Percentiles rank a stretch among this genome's conserved stretches.
These are phyloP conservation scores for Carallia pectinifolia DNA, from an alignment of 345 rosid genomes.

Conservation along the genomic window DNA sequence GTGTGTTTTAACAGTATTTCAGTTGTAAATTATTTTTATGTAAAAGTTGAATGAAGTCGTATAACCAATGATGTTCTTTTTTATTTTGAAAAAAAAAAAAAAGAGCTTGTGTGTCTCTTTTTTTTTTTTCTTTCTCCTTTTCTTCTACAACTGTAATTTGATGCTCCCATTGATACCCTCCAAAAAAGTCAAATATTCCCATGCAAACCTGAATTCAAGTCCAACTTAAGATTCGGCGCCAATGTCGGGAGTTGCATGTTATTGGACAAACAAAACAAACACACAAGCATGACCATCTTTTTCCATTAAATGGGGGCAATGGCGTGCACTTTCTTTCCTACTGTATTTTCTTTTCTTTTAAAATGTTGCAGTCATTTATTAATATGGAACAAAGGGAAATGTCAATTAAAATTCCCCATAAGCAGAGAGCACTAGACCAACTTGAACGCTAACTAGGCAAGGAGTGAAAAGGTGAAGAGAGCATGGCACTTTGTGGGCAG, in stretches of 20 bases:
- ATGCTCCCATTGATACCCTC: too few species aligned
- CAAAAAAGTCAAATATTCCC: too few species aligned
- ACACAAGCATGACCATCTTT: constrained; percentile 6
- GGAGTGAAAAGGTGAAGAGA: background rate
- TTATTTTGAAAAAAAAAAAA: too few species aligned
- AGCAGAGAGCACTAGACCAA: background rate
- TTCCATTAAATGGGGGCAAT: constrained; percentile 24
- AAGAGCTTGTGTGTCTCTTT: too few species aligned
- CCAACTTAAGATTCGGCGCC: constrained; percentile 25
- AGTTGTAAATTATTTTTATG: too few species aligned
- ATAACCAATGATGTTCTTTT: too few species aligned
- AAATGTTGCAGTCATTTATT: background rate
- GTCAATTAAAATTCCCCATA: background rate
- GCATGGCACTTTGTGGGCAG: background rate
- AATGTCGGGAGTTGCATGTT: constrained; percentile 31
- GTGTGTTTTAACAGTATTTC: too few species aligned
- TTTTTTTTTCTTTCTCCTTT: too few species aligned
- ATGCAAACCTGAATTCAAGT: background rate
- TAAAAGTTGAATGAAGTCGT: too few species aligned
- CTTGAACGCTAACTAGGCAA: background rate
- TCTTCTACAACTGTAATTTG: too few species aligned
- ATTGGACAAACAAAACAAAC: constrained; percentile 15
- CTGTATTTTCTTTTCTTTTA: background rate
- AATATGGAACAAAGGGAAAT: background rate
- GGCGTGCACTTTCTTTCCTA: background rate